A percentile compares a stretch with the other conserved stretches of the same genome.
phyloP scores from a whole-genome alignment of 306 rosid species.

The Astragalus membranaceus region DNA sequence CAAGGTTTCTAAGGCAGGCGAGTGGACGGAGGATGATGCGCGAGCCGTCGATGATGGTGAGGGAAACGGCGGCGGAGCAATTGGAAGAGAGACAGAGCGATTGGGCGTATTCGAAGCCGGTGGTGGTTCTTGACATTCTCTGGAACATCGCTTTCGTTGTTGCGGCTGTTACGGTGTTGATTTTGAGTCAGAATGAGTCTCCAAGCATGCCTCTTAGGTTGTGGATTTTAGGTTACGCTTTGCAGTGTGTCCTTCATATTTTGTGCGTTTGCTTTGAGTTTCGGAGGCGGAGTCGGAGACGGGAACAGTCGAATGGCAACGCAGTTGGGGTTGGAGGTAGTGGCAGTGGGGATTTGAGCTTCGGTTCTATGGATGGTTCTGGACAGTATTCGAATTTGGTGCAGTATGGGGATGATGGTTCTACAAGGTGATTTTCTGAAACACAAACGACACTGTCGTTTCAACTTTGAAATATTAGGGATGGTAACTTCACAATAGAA shows the following conservation, averaged over 20 bases:
- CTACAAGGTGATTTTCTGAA: slow-evolving; percentile 40
- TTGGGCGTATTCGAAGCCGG: slow-evolving; percentile 98
- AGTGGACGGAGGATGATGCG: slow-evolving; percentile 81
- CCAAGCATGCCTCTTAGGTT: slow-evolving; percentile 64
- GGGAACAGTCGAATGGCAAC: slow-evolving; percentile 2
- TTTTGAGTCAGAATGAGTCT: slow-evolving; percentile 49
- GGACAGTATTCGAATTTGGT: slow-evolving; percentile 40
- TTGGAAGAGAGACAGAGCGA: slow-evolving; percentile 93
- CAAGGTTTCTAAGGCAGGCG: slow-evolving; percentile 83
- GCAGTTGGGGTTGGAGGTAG: slow-evolving; percentile 8
- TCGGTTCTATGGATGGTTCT: slow-evolving; percentile 40
- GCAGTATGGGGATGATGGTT: slow-evolving; percentile 47
- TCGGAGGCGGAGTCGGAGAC: slow-evolving; percentile 35
- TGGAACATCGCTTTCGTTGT: slow-evolving; percentile 81
- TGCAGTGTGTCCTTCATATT: slow-evolving; percentile 69
- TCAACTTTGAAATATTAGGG: neutral
- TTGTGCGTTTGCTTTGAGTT: slow-evolving; percentile 68
- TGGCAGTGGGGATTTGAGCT: slow-evolving; percentile 36
- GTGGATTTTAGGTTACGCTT: slow-evolving; percentile 76
- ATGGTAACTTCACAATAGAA: neutral
- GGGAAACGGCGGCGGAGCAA: slow-evolving; percentile 95
- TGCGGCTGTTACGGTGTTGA: slow-evolving; percentile 49
- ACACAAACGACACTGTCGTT: neutral
- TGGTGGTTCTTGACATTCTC: slow-evolving; percentile 69
- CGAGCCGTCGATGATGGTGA: slow-evolving; percentile 88